Percentiles rank a stretch among this genome's conserved stretches.
phyloP scores from a whole-genome alignment of 2,329 filamentous ascomycete genomes.

The Aspergillus sp. region DNA sequence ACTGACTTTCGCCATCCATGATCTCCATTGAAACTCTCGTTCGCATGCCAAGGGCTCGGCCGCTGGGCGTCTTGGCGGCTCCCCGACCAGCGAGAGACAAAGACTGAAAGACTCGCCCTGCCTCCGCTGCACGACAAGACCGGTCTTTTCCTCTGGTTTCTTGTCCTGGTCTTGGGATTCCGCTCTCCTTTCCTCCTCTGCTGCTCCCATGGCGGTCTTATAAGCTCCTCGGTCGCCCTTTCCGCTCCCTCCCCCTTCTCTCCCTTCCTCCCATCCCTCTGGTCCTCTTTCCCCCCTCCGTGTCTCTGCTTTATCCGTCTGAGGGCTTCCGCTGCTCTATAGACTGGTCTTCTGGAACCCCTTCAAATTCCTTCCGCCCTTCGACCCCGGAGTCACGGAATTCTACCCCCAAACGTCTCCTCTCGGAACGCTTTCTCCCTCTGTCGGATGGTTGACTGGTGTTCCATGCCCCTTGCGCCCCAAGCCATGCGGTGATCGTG shows the following conservation, averaged over 20 bases:
- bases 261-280: slow-evolving; percentile 8
- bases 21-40: neutral
- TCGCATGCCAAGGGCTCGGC: slow-evolving; percentile 32
- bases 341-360: neutral
- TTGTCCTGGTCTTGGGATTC: slow-evolving; percentile 20
- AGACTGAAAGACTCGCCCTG: slow-evolving; percentile 8
- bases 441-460: neutral
- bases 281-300: slow-evolving; percentile 3
- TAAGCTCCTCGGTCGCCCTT: slow-evolving; percentile 10
- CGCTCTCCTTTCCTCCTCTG: slow-evolving; percentile 18
- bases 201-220: slow-evolving; percentile 17
- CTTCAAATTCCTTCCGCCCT: no score
- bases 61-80: slow-evolving; percentile 29
- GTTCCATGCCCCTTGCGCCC: slow-evolving; percentile 18
- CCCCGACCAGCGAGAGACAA: slow-evolving; percentile 11
- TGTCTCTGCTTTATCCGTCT: slow-evolving; percentile 4
- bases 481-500: slow-evolving; percentile 23
- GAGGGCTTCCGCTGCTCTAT: slow-evolving; percentile 6
- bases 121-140: slow-evolving; percentile 21
- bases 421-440: neutral
- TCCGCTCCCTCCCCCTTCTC: slow-evolving; percentile 12
- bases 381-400: no score
- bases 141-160: slow-evolving; percentile 15
- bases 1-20: neutral
- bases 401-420: neutral